Base-by-base conservation (phyloP, 2,329 filamentous ascomycete genomes). In the Aspergillus sp. region DNA sequence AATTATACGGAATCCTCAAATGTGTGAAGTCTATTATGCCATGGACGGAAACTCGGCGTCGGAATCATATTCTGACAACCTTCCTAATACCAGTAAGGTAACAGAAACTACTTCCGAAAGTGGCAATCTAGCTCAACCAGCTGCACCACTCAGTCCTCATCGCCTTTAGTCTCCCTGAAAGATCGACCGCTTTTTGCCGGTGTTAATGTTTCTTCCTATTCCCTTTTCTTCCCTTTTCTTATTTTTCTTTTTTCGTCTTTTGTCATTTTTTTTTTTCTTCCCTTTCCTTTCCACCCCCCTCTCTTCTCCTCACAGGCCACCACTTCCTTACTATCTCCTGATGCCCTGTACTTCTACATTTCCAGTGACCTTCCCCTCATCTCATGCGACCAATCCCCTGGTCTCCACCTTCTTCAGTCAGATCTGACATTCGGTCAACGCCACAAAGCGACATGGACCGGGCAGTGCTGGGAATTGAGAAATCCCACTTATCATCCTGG, bases 371-470 rank as follows among this genome's bases (percentile, higher is more conserved):
- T 32, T 15, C 39, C 30, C 53, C 53, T 55, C 39, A 30, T 30
- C 47, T 47, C 25, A 55, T 52, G 30, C 36, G 32, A 19, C 42
- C 27, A 30, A 23, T 39, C 52, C 41, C 52, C 25, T 32, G n/a
- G 52, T 44, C 32, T 36, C 52, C 52, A 30, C 52, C 47, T 47
- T 54, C 52, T 54, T 54, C 52, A 54, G 38, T 47, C 39, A 25
- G 42, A 54, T 44, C 51, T 54, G 38, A 54, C 51, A 30, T 54
- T 54, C 21, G 19, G 51, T 30, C 38, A 42, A 38, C 51, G 47
- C 47, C 47, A 54, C 23, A 44, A 54, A 38, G 11, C 52, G 27
- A 44, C 38, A 42, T 19, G 23, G 17, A 27, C 38, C 25, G 25
- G 23, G 19, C 51, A 41, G 8, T 27, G 13, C 52, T 39, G 38